Conservation (phyloP, 345 rosid genomes). For the Carallia pectinifolia region DNA sequence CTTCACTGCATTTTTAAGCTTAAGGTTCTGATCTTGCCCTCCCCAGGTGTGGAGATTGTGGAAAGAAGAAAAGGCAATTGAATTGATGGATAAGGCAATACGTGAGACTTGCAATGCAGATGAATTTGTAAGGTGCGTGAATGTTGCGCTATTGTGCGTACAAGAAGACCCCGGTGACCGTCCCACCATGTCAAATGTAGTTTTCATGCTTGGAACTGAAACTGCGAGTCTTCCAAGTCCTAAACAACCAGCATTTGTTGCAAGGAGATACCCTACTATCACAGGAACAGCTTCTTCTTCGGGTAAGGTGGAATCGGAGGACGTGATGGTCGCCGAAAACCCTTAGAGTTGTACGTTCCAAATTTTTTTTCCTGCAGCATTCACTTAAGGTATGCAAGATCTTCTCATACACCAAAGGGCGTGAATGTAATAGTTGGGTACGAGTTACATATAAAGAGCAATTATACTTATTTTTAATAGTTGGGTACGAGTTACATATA, state of each 20-base stretch:
- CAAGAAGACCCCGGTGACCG: constrained; percentile 39
- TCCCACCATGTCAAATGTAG: constrained; percentile 29
- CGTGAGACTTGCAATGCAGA: neutral
- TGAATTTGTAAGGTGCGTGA: constrained; percentile 23
- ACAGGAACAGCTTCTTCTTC: constrained; percentile 7
- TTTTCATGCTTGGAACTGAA: constrained; percentile 24
- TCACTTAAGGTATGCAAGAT: no score
- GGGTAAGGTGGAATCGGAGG: neutral
- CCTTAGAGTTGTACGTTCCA: no score
- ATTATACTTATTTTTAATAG: no score
- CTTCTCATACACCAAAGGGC: no score
- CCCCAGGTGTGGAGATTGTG: constrained; percentile 23
- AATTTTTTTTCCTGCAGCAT: no score
- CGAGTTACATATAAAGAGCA: no score
- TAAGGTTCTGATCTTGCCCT: neutral
- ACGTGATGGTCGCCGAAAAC: neutral
- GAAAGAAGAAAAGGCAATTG: constrained; percentile 18
- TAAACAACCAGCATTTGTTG: constrained; percentile 30
- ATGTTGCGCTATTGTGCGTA: constrained; percentile 30
- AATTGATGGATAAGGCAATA: constrained; percentile 19
- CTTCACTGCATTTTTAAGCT: neutral
- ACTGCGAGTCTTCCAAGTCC: constrained; percentile 24
- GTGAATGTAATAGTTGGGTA: no score
- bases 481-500: no score
- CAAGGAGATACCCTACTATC: neutral